Percentiles rank a stretch among this genome's conserved stretches.
These are phyloP conservation scores for Typha latifolia DNA, from an alignment of 176 grass and related monocot species.

Conservation along the genomic window DNA sequence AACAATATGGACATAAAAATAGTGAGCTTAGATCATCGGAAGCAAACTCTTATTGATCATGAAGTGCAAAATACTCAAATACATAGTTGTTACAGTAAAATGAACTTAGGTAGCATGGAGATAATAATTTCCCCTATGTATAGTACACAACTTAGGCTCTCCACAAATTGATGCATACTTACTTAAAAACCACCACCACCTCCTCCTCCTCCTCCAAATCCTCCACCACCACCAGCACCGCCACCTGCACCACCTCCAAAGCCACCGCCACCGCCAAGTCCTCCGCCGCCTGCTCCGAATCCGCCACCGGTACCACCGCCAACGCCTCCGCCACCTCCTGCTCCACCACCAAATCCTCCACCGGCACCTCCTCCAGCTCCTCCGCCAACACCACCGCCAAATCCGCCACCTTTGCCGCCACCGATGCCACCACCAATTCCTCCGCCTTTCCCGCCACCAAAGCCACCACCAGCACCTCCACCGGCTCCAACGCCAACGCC, in stretches of 20 bases:
- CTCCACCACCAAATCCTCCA: neutral
- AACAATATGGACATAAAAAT: too few species aligned
- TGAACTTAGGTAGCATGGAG: too few species aligned
- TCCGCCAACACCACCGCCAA: neutral
- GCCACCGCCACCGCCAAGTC: neutral
- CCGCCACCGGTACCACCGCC: constrained; percentile 8
- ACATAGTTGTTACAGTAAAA: too few species aligned
- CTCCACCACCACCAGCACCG: neutral
- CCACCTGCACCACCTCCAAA: neutral
- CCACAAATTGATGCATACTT: too few species aligned
- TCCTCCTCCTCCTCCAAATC: constrained; percentile 5
- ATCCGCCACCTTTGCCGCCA: neutral
- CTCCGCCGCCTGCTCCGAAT: constrained; percentile 4
- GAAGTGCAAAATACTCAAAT: too few species aligned
- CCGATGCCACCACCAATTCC: constrained; percentile 7
- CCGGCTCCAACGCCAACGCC: too few species aligned
- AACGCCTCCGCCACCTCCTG: neutral
- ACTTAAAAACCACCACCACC: neutral
- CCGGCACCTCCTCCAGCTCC: neutral
- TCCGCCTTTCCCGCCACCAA: constrained; percentile 1
- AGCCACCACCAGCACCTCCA: neutral
- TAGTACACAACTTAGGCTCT: too few species aligned
- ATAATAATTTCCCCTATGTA: too few species aligned
- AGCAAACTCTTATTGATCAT: too few species aligned
- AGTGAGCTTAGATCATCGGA: too few species aligned